Evolutionary conservation across 495 filamentous ascomycete genomes (phyloP), one percentile per base, ranked within the genome.

Genomic region (Penicillium malachiteum): DNA sequence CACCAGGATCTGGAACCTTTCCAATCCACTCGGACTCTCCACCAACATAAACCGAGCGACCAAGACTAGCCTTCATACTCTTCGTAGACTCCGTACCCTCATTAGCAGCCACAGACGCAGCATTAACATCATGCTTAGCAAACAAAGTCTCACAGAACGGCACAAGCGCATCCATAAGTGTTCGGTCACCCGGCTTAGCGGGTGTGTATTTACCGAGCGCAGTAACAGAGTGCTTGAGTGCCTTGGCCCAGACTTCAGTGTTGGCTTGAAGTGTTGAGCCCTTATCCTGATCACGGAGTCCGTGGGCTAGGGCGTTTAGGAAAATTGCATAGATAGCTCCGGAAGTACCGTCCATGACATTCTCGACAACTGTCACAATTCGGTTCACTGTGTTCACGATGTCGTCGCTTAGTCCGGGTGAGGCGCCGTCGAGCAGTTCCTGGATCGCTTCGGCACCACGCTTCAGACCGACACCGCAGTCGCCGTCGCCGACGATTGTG

Each of bases 241-340:
- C 92, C 7, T 80, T 73, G 3, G 87, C 85, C 93, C 92, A 97
- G 14, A 87, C 78, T 12, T 79, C 66, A 0, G 76, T 66, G 0
- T 75, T 79, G 38, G 83, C 74, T 5, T 81, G 65, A 8, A 78
- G 70, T 11, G 76, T 56, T 38, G 81, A 70, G 26, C 77, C 72
- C 40, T 68, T 57, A 60, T 79, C 69, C 49, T 88, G 80, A 8
- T 75, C 75, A 33, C 87, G 84, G 12, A 98, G 76, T 1, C 87
- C 84, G 55, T 88, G 84, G 16, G 89, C 87, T 1, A 98, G 85
- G 0, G 92, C 84, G 68, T 96, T 96, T 49, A 98, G 80, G 79
- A 96, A 98, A 59, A 98, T 98, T 37, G 92, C 89, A 69, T 96
- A 97, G 30, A 98, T 78, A 5, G 95, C 94, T 3, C 94, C 94